Conservation (phyloP, 139 green algal species). For the Diplosphaera chodatii region DNA sequence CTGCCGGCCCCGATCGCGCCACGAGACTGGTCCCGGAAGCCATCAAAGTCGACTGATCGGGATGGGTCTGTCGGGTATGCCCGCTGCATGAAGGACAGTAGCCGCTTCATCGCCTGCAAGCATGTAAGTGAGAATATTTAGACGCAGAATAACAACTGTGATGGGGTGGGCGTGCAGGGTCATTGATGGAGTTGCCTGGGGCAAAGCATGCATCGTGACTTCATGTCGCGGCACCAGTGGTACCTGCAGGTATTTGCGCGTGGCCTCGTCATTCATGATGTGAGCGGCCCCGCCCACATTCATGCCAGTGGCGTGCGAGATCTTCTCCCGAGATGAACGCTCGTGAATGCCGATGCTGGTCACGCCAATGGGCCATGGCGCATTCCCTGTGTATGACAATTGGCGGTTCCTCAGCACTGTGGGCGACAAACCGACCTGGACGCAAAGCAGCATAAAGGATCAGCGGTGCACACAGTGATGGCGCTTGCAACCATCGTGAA, state of each 20-base stretch:
- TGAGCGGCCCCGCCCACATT: conserved; percentile 69
- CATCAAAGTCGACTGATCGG: conserved; percentile 77
- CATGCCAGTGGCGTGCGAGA: conserved; percentile 45
- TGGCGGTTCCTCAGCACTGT: too few species aligned
- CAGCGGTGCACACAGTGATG: too few species aligned
- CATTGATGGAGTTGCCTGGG: too few species aligned
- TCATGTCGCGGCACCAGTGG: background rate
- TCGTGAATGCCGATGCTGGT: conserved; percentile 85
- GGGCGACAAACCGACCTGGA: too few species aligned
- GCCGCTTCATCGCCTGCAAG: conserved; percentile 75
- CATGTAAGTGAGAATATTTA: too few species aligned
- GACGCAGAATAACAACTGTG: too few species aligned
- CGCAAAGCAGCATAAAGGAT: background rate
- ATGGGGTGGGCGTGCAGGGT: too few species aligned
- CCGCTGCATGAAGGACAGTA: conserved; percentile 82
- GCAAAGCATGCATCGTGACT: too few species aligned
- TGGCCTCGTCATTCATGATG: conserved; percentile 99
- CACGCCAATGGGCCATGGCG: conserved; percentile 96
- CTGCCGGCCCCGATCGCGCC: conserved; percentile 44
- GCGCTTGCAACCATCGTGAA: too few species aligned
- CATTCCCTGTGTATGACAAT: conserved; percentile 69
- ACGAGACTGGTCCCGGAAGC: conserved; percentile 39
- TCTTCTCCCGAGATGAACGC: conserved; percentile 93
- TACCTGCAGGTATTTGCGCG: conserved; percentile 86
- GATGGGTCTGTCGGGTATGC: conserved; percentile 79